Conservation (phyloP, 371 early-diverging fungal genomes). For the Actinomortierella ambigua region DNA sequence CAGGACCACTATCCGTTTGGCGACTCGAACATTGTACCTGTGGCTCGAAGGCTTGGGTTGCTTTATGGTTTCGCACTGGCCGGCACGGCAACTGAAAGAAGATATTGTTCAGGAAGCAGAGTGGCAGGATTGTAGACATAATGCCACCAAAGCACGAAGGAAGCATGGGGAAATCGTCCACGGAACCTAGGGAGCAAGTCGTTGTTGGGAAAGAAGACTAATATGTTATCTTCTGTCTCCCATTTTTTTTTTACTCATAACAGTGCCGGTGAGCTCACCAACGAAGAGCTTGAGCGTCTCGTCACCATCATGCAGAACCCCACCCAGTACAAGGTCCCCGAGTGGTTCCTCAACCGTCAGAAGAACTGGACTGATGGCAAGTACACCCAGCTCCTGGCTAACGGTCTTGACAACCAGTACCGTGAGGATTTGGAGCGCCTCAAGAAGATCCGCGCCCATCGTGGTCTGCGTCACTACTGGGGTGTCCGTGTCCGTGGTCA, state of each 20-base stretch:
- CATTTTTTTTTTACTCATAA: constrained; percentile 3
- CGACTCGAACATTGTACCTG: too few species aligned
- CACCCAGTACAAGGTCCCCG: constrained; percentile 95
- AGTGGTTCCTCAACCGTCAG: constrained; percentile 98
- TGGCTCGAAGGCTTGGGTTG: too few species aligned
- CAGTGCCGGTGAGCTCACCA: constrained; percentile 96
- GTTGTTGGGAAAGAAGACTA: not conserved
- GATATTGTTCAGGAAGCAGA: too few species aligned
- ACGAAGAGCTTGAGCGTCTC: constrained; percentile 91
- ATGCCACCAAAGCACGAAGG: too few species aligned
- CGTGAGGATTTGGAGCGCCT: constrained; percentile 97
- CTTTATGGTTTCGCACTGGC: too few species aligned
- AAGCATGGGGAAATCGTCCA: too few species aligned
- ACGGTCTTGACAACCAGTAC: constrained; percentile 93
- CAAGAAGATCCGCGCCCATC: constrained; percentile 96
- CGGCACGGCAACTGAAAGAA: too few species aligned
- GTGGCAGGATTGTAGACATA: too few species aligned
- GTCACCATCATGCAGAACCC: constrained; percentile 93
- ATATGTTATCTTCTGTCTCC: constrained; percentile 1
- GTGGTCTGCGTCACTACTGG: constrained; percentile 97
- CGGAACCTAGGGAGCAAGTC: too few species aligned
- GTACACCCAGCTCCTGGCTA: constrained; percentile 93
- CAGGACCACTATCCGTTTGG: too few species aligned
- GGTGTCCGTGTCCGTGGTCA: constrained; percentile 95
- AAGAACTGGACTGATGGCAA: constrained; percentile 96